These are phyloP conservation scores for Acacia acuminata DNA, from an alignment of 306 rosid species.

Conservation along the genomic window DNA sequence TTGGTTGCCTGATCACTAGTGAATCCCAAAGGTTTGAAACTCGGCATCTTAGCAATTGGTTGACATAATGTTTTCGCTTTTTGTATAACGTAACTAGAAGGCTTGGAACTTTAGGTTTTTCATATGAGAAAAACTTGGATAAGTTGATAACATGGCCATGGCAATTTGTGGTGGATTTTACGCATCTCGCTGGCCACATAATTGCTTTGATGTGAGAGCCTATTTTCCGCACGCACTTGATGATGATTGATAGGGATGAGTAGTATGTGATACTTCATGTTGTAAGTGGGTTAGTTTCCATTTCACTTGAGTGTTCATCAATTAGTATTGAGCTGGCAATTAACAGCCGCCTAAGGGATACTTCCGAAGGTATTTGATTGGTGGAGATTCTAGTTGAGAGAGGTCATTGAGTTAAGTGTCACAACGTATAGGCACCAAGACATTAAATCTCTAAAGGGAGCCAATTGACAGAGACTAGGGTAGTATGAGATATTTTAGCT, in stretches of 20 bases:
- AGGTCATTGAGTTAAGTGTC: not conserved
- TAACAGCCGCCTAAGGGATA: not conserved
- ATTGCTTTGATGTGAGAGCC: conserved; percentile 30
- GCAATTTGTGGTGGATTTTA: conserved; percentile 12
- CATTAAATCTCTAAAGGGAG: not conserved
- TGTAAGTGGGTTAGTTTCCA: not conserved
- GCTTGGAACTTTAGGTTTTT: conserved; percentile 27
- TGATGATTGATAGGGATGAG: not conserved
- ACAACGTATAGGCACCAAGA: not conserved
- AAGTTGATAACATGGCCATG: conserved; percentile 24
- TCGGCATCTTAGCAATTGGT: conserved; percentile 13
- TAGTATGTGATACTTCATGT: not conserved
- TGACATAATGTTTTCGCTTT: conserved; percentile 1
- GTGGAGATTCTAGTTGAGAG: not conserved
- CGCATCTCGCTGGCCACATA: conserved; percentile 10
- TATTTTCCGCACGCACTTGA: conserved; percentile 25
- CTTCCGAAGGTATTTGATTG: not conserved
- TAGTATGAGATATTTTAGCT: not conserved
- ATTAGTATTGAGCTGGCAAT: not conserved
- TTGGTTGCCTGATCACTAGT: conserved; percentile 20
- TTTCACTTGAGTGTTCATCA: not conserved
- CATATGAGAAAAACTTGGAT: conserved; percentile 12
- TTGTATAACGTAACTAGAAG: conserved; percentile 30
- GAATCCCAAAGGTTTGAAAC: conserved; percentile 24
- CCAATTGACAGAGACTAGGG: not conserved